Evolutionary conservation across 768 basidiomycete species (phyloP).

Genomic region (Pluteus cervinus): DNA sequence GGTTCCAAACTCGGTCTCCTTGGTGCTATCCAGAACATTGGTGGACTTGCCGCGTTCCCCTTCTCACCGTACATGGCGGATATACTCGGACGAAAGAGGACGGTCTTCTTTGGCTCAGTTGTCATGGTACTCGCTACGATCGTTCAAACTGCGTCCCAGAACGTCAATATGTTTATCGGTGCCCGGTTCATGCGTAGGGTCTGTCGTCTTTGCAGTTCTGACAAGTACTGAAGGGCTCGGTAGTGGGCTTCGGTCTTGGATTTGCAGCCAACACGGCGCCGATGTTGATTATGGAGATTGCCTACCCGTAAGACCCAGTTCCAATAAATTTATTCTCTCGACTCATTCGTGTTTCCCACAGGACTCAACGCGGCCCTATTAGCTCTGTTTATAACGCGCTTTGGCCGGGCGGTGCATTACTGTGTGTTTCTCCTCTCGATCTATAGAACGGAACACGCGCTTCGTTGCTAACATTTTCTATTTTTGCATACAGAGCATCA

Average conservation of each 20-base stretch:
- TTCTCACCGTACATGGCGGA: constrained; percentile 31
- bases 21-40: constrained; percentile 18
- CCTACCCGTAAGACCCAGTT: too few relatives aligned
- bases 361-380: too few relatives aligned
- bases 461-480: too few relatives aligned
- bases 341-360: too few relatives aligned
- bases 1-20: constrained; percentile 13
- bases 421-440: too few relatives aligned
- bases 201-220: too few relatives aligned
- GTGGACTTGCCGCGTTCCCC: constrained; percentile 14
- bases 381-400: too few relatives aligned
- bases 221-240: too few relatives aligned
- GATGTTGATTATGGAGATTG: constrained; percentile 16
- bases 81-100: constrained; percentile 40
- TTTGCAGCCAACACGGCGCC: constrained; percentile 15
- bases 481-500: too few relatives aligned
- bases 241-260: constrained; percentile 16
- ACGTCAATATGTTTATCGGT: constrained; percentile 51
- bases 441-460: too few relatives aligned
- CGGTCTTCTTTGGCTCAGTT: constrained; percentile 44
- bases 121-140: constrained; percentile 46
- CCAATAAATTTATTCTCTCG: too few relatives aligned
- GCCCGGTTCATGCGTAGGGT: constrained; percentile 33
- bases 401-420: too few relatives aligned
- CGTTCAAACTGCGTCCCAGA: constrained; percentile 45